A percentile compares a stretch with the other conserved stretches of the same genome.
Conservation (phyloP, 441 rosid genomes). For the Francoa sonchifolia region DNA sequence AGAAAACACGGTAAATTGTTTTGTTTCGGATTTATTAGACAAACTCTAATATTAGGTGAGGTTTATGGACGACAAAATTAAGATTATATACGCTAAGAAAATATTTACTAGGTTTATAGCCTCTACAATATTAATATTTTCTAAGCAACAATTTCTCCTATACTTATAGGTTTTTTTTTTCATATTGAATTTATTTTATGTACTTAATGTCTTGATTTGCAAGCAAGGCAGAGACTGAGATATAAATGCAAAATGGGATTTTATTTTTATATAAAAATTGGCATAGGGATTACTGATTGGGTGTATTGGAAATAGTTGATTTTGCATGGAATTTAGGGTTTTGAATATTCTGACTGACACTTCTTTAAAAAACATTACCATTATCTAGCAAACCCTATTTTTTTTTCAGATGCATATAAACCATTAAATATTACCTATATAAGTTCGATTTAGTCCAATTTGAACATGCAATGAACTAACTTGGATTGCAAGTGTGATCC, state of each 20-base stretch:
- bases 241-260: slow-evolving; percentile 4
- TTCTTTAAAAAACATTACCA: background rate
- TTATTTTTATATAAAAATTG: background rate
- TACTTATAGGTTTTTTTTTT: no score
- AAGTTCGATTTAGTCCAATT: no score
- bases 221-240: no score
- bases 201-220: no score
- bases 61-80: slow-evolving; percentile 4
- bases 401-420: no score
- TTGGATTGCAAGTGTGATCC: no score
- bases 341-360: background rate
- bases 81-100: background rate
- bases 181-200: no score
- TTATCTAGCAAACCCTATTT: no score
- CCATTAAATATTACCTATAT: no score
- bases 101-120: background rate
- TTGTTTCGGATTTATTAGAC: slow-evolving; percentile 45
- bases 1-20: slow-evolving; percentile 10
- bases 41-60: slow-evolving; percentile 12
- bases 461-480: no score
- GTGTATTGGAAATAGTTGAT: slow-evolving; percentile 19
- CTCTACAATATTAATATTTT: no score
- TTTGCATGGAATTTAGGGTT: slow-evolving; percentile 23
- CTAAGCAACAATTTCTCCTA: no score
- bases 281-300: background rate